Percentiles rank a stretch among this genome's conserved stretches.
Conservation (phyloP, 495 filamentous ascomycete species). For the Xylaria telfairii region DNA sequence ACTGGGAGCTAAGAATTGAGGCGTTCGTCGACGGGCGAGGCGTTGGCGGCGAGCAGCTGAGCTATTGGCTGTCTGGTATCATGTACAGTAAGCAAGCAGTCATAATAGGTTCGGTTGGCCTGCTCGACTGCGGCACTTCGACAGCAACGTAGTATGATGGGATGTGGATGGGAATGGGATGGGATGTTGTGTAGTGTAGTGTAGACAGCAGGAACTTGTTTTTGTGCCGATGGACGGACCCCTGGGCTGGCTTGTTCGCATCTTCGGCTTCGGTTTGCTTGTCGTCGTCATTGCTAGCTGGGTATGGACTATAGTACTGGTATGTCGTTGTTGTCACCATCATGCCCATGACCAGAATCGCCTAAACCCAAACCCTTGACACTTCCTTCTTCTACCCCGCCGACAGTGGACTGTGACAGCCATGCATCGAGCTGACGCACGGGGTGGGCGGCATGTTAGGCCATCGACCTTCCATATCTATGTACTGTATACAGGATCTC, state of each 20-base stretch:
- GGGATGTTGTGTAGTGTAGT: background rate
- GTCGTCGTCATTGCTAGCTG: background rate
- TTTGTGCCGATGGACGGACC: background rate
- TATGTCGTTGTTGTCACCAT: background rate
- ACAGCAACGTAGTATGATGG: constrained; percentile 10
- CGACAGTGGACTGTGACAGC: constrained; percentile 4
- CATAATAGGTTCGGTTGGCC: constrained; percentile 2
- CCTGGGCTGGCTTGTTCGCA: background rate
- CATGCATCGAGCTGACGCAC: background rate
- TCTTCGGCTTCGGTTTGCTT: background rate
- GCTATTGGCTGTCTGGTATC: background rate
- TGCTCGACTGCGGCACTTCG: background rate
- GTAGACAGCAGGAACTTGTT: constrained; percentile 17
- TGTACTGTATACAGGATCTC: background rate
- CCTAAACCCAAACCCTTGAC: background rate
- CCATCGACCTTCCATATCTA: background rate
- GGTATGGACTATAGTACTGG: too few relatives aligned
- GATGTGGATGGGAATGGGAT: background rate
- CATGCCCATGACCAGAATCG: background rate
- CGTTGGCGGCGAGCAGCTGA: constrained; percentile 7
- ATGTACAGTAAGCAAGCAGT: constrained; percentile 21
- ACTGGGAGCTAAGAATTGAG: constrained; percentile 17
- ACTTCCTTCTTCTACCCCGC: constrained; percentile 16
- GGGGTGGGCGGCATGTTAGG: background rate
- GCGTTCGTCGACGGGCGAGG: constrained; percentile 6